Conservation (phyloP, 2,329 filamentous ascomycete genomes). For the Helotiales sp. region DNA sequence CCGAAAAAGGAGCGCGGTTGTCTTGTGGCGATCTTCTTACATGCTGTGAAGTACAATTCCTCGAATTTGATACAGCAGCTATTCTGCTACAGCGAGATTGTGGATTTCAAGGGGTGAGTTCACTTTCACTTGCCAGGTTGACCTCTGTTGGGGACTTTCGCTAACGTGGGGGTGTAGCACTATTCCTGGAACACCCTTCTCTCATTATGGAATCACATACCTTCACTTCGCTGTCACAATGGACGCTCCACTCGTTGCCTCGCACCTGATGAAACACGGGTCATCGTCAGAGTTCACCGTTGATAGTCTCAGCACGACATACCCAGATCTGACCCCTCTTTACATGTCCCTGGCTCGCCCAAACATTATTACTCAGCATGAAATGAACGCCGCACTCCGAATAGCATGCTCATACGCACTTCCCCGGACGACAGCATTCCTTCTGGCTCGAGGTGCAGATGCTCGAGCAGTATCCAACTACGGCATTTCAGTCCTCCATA, state of each 20-base stretch:
- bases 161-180: not conserved
- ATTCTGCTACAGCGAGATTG: not conserved
- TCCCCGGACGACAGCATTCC: slow-evolving; percentile 7
- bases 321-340: slow-evolving; percentile 15
- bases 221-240: slow-evolving; percentile 6
- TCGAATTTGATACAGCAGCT: slow-evolving; percentile 8
- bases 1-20: not conserved
- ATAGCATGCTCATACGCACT: slow-evolving; percentile 15
- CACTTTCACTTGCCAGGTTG: not conserved
- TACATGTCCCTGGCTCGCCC: slow-evolving; percentile 3
- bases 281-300: not conserved
- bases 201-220: not conserved
- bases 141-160: not conserved
- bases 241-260: slow-evolving; percentile 13
- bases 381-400: slow-evolving; percentile 8
- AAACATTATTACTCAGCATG: not conserved
- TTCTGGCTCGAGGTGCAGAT: slow-evolving; percentile 10
- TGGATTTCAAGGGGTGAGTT: slow-evolving; percentile 10
- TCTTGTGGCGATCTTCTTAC: slow-evolving; percentile 4
- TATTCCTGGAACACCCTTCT: not conserved
- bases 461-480: slow-evolving; percentile 4
- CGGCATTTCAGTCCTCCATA: slow-evolving; percentile 7
- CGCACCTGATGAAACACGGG: slow-evolving; percentile 11
- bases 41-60: slow-evolving; percentile 1
- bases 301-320: slow-evolving; percentile 1